Percentiles rank a stretch among this genome's conserved stretches.
Evolutionary conservation across 2,329 filamentous ascomycete genomes (phyloP).

Genomic region (Ilyonectria sp.): DNA sequence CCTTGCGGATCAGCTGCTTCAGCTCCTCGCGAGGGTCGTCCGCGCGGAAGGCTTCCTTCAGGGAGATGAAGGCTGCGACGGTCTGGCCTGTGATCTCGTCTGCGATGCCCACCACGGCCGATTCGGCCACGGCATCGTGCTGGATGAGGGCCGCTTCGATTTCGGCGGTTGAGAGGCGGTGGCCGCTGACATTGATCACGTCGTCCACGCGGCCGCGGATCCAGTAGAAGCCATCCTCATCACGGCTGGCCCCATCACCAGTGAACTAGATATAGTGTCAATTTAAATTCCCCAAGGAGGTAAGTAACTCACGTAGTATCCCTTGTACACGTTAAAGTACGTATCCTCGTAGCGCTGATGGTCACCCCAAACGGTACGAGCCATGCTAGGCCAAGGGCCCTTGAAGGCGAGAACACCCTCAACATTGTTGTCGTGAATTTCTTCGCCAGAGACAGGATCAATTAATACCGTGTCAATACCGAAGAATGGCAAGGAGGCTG

Average conservation of each 20-base stretch:
- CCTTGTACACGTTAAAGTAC: conserved; percentile 97
- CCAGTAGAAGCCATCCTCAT: conserved; percentile 99
- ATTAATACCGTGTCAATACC: conserved; percentile 98
- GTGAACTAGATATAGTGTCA: conserved; percentile 75
- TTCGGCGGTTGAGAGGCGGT: conserved; percentile 97
- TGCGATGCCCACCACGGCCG: conserved; percentile 91
- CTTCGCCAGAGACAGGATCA: conserved; percentile 93
- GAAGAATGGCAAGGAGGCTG: conserved; percentile 96
- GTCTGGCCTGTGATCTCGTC: conserved; percentile 98
- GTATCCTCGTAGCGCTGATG: conserved; percentile 99
- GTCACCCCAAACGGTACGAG: conserved; percentile 95
- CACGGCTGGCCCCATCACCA: conserved; percentile 93
- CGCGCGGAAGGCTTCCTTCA: conserved; percentile 80
- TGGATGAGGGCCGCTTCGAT: conserved; percentile 98
- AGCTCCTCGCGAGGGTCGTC: conserved; percentile 12
- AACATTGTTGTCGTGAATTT: conserved; percentile 95
- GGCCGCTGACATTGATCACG: conserved; percentile 97
- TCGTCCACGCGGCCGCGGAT: conserved; percentile 98
- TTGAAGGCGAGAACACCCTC: conserved; percentile 98
- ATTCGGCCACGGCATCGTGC: conserved; percentile 90
- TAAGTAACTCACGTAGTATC: conserved; percentile 84
- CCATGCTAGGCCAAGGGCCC: conserved; percentile 98
- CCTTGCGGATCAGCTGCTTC: conserved; percentile 90
- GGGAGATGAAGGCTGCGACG: conserved; percentile 94
- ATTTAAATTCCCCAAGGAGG: conserved; percentile 37